Conservation (phyloP, 495 filamentous ascomycete species). For the Penicillium paradoxum region DNA sequence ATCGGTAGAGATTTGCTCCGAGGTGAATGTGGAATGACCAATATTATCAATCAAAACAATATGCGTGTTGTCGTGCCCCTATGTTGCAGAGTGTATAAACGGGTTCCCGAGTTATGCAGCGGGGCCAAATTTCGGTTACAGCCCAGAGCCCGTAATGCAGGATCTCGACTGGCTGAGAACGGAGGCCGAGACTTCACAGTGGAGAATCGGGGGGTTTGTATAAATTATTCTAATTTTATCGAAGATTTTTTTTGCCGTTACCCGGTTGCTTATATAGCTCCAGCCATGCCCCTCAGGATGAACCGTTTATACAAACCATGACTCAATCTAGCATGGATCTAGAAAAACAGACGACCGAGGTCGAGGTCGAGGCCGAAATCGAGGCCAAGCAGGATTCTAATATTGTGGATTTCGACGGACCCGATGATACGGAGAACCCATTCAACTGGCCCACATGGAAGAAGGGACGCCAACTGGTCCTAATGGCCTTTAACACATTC, state of each 20-base stretch:
- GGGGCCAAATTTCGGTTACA: not conserved
- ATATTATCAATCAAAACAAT: no score
- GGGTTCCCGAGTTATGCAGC: not conserved
- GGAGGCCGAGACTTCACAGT: not conserved
- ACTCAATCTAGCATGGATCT: no score
- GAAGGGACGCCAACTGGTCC: slow-evolving; percentile 40
- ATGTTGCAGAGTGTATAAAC: no score
- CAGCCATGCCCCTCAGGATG: not conserved
- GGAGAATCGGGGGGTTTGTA: not conserved
- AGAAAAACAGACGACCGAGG: not conserved
- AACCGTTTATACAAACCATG: not conserved
- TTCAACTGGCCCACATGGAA: slow-evolving; percentile 55
- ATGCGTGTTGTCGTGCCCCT: no score
- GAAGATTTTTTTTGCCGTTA: not conserved
- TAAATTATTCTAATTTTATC: not conserved
- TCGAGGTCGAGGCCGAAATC: not conserved
- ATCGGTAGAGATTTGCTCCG: no score
- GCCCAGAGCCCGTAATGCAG: not conserved
- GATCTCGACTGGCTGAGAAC: not conserved
- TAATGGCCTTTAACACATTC: slow-evolving; percentile 50
- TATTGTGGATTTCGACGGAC: slow-evolving; percentile 48
- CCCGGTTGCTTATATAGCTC: not conserved
- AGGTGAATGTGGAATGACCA: no score
- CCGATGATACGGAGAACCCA: slow-evolving; percentile 54
- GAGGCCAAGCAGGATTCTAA: slow-evolving; percentile 7